Evolutionary conservation across 306 rosid genomes (phyloP), one percentile per base, ranked within the genome.

Genomic region (Medicago ruthenica): DNA sequence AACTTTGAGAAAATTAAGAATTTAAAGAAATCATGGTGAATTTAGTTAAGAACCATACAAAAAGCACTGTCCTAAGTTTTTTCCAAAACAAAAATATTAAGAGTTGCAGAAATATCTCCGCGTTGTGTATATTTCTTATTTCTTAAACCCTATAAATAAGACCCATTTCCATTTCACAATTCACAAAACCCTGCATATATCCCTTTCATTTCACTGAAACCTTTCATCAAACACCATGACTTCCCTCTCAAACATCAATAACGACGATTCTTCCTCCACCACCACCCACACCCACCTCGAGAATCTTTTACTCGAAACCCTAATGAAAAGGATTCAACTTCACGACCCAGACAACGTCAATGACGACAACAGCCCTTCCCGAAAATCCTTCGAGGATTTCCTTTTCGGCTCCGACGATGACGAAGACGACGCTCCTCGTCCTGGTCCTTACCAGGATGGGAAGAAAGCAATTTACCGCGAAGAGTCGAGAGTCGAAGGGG

Each of bases 291-390:
- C 64, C 64, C 16, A 14, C 64, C 64, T 90, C 9, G 96, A 94
- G 63, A 84, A 83, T 73, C 83, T 87, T 14, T 87, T 92, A 76
- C 93, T 95, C 39, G 89, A 90, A 55, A 66, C 84, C 44, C 88
- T 95, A 11, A 87, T 92, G 92, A 89, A 85, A 15, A 83, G 90
- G 74, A 96, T 92, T 69, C 89, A 90, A 53, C 77, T 92, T 59
- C 90, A 91, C 7, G 61, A 90, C 16, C 79, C 89, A 5, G 70
- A 40, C 60, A 84, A 79, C 75, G 79, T 3, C 61, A 27, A 27
- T 3, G 31, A 27, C 4, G 31, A 27, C 31, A 27, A 27, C 31
- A 27, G 31, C 4, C 31, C 31, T 27, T 27, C 20, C 59, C 88
- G 48, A 78, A 84, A 70, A 37, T 91, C 94, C 45, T 53, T 20